Percentiles rank a stretch among this genome's conserved stretches.
Evolutionary conservation across 352 stramenopile genomes (phyloP).

Genomic region (Stephanocyclus meneghinianus): DNA sequence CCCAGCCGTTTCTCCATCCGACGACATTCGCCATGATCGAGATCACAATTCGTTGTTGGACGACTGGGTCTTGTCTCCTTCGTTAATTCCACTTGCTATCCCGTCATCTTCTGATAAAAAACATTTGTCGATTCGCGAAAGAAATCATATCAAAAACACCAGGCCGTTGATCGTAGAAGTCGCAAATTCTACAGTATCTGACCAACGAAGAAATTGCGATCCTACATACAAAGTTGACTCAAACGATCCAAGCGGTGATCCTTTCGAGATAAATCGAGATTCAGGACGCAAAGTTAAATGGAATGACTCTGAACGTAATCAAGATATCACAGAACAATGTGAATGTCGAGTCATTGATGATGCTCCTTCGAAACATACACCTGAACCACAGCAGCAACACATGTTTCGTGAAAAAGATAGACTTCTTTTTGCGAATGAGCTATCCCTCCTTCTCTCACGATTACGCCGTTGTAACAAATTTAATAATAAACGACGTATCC

Average conservation of each 20-base stretch:
- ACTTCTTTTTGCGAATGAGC: conserved; percentile 26
- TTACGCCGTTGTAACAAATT: conserved; percentile 16
- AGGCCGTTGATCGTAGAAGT: conserved; percentile 19
- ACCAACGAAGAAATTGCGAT: background rate
- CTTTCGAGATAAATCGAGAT: background rate
- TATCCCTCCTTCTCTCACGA: conserved; percentile 23
- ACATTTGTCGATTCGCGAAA: background rate
- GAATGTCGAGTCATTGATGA: background rate
- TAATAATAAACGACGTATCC: background rate
- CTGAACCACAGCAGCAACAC: background rate
- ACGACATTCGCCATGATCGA: background rate
- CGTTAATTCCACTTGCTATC: conserved; percentile 1
- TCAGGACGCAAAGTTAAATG: background rate
- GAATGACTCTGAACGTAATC: background rate
- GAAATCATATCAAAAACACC: background rate
- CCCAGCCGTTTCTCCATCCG: background rate
- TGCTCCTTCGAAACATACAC: background rate
- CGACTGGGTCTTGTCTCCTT: background rate
- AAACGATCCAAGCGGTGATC: background rate
- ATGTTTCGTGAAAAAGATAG: background rate
- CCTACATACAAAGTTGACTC: background rate
- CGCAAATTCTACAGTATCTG: background rate
- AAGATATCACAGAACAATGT: background rate
- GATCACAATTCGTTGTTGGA: background rate
- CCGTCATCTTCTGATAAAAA: conserved; percentile 2